Base-by-base conservation (phyloP, 2,329 filamentous ascomycete species). In the Aspergillus quadricinctus region DNA sequence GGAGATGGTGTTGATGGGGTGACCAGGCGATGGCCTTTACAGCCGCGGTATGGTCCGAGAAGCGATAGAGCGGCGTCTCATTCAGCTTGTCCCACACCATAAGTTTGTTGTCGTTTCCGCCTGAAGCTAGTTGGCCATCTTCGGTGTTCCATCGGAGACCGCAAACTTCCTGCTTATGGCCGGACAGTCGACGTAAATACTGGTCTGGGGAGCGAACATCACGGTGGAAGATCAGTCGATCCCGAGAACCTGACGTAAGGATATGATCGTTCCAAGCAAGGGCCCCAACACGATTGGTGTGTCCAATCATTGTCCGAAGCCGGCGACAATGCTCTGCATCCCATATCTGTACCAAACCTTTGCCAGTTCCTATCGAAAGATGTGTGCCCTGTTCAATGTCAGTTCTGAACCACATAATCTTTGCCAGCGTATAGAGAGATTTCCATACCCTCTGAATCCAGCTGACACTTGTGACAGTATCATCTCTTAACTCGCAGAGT, bases 11-110 rank as follows among this genome's bases (percentile, higher is more conserved):
- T 70, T 97, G 93, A 71, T 99, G 94, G 9, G 94, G 94, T 40
- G 92, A 97, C 94, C 94, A 99, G 9, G 94, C 88, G 61, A 99
- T 97, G 4, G 94, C 94, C 74, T 99, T 99, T 52, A 99, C 94
- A 8, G 94, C 94, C 11, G 94, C 94, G 37, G 89, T 93, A 72
- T 99, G 94, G 61, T 97, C 92, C 19, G 89, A 89, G 74, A 96
- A 97, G 66, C 96, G 95, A 81, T 90, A 96, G 2, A 95, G 81
- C 1, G 94, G 94, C 7, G 92, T 90, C 65, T 95, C 89, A n/a
- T 87, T 90, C 57, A 97, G 82, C 71, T 95, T 95, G 68, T 99
- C 94, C 94, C 94, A 99, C 25, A 99, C 92, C 84, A 97, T 94
- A 48, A 99, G 81, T 72, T 97, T 97, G 78, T 99, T 99, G 78